phyloP scores from a whole-genome alignment of 208 protist species.

The Trypanosoma cruzi region DNA sequence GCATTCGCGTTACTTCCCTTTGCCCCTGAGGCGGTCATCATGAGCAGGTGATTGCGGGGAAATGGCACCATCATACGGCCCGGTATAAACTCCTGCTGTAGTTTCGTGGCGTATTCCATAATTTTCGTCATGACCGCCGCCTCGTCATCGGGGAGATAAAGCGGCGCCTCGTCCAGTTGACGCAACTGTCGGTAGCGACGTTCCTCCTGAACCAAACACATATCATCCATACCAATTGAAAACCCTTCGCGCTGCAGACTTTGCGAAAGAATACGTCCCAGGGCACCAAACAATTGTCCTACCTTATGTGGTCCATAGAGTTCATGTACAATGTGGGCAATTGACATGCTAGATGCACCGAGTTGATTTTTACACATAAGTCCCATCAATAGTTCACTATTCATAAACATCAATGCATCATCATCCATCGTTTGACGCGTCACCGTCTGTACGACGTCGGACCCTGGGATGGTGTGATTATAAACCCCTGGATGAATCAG shows the following conservation, averaged over 20 bases:
- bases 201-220: conserved; percentile 90
- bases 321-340: conserved; percentile 97
- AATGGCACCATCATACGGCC: conserved; percentile 93
- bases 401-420: conserved; percentile 85
- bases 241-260: conserved; percentile 97
- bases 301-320: conserved; percentile 96
- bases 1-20: conserved; percentile 99
- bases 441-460: conserved; percentile 29
- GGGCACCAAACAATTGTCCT: conserved; percentile 93
- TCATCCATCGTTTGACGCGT: conserved; percentile 67
- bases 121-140: conserved; percentile 76
- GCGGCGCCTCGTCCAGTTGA: conserved; percentile 76
- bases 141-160: conserved; percentile 77
- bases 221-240: conserved; percentile 98
- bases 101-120: conserved; percentile 73
- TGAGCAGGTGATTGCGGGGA: conserved; percentile 97
- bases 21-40: conserved; percentile 99
- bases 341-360: conserved; percentile 77
- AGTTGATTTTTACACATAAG: conserved; percentile 98
- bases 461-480: conserved; percentile 42
- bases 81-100: conserved; percentile 92
- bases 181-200: conserved; percentile 71
- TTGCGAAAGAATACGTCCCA: conserved; percentile 96
- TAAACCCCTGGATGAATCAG: conserved; percentile 85
- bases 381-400: conserved; percentile 96